Evolutionary conservation across 148 eudicot genomes (phyloP).

Genomic region (Fallopia convolvulus): DNA sequence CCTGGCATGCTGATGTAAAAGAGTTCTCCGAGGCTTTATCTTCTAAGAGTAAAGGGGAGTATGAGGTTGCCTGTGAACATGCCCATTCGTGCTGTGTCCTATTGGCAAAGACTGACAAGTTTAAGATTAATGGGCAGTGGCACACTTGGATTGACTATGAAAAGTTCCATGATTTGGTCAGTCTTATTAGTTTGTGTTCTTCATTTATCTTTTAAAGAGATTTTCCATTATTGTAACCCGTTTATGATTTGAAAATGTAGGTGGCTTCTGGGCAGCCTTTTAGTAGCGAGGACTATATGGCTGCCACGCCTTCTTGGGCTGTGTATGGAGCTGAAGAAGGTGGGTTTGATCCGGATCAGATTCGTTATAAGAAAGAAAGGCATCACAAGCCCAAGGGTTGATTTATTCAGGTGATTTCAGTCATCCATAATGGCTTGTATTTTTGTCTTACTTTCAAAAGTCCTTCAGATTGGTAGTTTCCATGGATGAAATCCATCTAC

Average conservation of each 20-base stretch:
- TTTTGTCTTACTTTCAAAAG: neutral
- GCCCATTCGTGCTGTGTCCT: conserved; percentile 97
- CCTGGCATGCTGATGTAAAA: conserved; percentile 97
- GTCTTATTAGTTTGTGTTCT: conserved; percentile 11
- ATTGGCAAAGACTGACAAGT: conserved; percentile 72
- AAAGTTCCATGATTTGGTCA: conserved; percentile 91
- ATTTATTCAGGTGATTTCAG: conserved; percentile 9
- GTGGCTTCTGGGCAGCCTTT: conserved; percentile 83
- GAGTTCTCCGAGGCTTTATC: conserved; percentile 89
- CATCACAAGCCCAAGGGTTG: conserved; percentile 48
- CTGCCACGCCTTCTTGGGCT: conserved; percentile 88
- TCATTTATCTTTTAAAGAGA: neutral
- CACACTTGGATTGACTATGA: conserved; percentile 98
- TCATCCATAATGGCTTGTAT: neutral
- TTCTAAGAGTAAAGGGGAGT: conserved; percentile 66
- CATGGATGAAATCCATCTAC: neutral
- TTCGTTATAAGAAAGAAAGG: conserved; percentile 74
- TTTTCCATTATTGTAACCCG: neutral
- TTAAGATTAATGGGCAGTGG: conserved; percentile 87
- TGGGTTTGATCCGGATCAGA: conserved; percentile 85
- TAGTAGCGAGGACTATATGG: conserved; percentile 75
- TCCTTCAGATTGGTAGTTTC: neutral
- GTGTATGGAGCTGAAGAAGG: conserved; percentile 94
- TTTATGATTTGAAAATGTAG: conserved; percentile 24
- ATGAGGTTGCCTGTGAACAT: conserved; percentile 98